These are phyloP conservation scores for Elaeis oleifera DNA, from an alignment of 202 grass and related monocot species.

Conservation along the genomic window DNA sequence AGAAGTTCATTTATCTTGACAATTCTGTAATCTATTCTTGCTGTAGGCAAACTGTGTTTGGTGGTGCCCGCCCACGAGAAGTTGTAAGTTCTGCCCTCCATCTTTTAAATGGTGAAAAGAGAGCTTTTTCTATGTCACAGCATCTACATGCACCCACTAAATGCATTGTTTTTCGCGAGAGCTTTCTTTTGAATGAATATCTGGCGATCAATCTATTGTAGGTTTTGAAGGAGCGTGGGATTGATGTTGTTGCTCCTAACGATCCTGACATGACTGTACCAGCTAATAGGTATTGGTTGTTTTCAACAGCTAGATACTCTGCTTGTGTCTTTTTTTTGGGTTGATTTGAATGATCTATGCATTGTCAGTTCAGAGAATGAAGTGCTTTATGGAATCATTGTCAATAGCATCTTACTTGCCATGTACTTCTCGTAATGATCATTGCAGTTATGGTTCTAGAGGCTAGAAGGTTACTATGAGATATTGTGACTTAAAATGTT, in stretches of 20 bases:
- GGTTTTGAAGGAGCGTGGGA: conserved; percentile 92
- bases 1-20: not conserved
- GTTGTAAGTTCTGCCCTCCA: conserved; percentile 37
- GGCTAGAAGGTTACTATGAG: no score
- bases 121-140: conserved; percentile 6
- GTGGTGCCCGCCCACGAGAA: conserved; percentile 85
- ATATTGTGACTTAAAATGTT: no score
- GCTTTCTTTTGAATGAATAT: no score
- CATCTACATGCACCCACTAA: not conserved
- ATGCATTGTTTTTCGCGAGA: no score
- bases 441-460: no score
- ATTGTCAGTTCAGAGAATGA: no score
- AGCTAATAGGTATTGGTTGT: conserved; percentile 41
- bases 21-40: conserved; percentile 18
- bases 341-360: no score
- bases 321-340: no score
- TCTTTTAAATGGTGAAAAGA: no score
- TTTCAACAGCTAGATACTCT: not conserved
- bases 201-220: conserved; percentile 13
- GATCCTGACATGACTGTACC: conserved; percentile 58
- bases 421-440: no score
- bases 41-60: conserved; percentile 70
- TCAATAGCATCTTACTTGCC: no score
- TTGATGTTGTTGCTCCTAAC: conserved; percentile 42
- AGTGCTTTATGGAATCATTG: no score